Evolutionary conservation across 176 grass and related monocot genomes (phyloP).

Genomic region (Rhipidocladum racemiflorum): DNA sequence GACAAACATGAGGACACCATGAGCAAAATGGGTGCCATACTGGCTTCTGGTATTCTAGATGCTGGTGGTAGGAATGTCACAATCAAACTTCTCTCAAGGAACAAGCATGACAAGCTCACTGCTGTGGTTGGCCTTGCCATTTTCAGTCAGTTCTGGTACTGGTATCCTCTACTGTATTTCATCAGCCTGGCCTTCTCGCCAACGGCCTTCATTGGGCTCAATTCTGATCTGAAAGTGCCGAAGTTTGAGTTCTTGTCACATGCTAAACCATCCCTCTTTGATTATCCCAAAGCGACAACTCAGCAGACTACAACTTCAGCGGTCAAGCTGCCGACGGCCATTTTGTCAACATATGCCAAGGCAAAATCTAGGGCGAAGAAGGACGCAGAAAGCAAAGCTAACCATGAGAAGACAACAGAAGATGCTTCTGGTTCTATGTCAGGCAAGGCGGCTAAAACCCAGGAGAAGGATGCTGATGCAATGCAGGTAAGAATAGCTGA

Average conservation of each 20-base stretch:
- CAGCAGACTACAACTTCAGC: slow-evolving; percentile 72
- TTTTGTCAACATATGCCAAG: slow-evolving; percentile 94
- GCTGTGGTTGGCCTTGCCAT: slow-evolving; percentile 89
- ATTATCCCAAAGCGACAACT: slow-evolving; percentile 80
- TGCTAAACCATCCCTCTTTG: slow-evolving; percentile 86
- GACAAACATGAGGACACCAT: slow-evolving; percentile 99
- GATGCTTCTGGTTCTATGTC: slow-evolving; percentile 50
- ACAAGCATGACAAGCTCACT: slow-evolving; percentile 91
- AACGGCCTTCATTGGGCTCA: slow-evolving; percentile 90
- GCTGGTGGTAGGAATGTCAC: slow-evolving; percentile 98
- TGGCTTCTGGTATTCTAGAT: slow-evolving; percentile 97
- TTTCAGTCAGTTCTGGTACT: slow-evolving; percentile 99
- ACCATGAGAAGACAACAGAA: slow-evolving; percentile 61
- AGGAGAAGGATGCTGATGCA: slow-evolving; percentile 71
- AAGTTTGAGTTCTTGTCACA: slow-evolving; percentile 96
- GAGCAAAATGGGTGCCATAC: slow-evolving; percentile 99
- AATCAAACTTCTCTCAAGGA: slow-evolving; percentile 88
- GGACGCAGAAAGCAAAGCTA: slow-evolving; percentile 84
- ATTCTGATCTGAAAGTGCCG: slow-evolving; percentile 89
- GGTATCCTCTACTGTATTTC: slow-evolving; percentile 96
- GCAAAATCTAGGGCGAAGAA: slow-evolving; percentile 93
- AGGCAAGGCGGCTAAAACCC: slow-evolving; percentile 51
- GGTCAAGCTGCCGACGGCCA: slow-evolving; percentile 76
- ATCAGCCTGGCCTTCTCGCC: slow-evolving; percentile 90
- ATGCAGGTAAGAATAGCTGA: slow-evolving; percentile 73